phyloP scores from a whole-genome alignment of 805 yeast genomes.

The Candida chauliodis region DNA sequence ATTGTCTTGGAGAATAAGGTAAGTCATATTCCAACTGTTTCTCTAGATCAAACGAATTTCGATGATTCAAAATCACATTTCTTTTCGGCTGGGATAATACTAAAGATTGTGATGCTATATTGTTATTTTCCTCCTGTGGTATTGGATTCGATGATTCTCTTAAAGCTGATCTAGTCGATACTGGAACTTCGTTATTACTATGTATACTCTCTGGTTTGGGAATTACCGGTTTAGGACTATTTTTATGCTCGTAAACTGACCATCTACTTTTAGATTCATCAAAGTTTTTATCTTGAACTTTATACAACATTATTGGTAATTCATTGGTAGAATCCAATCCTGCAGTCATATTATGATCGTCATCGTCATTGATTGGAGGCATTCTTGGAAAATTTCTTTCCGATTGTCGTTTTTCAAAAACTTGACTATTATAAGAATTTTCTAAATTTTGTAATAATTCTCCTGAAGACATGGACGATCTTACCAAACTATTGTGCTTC shows the following conservation, averaged over 20 bases:
- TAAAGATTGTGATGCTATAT: not conserved
- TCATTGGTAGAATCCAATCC: slow-evolving; percentile 24
- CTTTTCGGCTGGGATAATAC: slow-evolving; percentile 7
- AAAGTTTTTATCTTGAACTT: slow-evolving; percentile 25
- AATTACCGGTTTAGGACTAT: slow-evolving; percentile 4
- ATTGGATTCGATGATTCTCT: not conserved
- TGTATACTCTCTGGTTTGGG: slow-evolving; percentile 1
- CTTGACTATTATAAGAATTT: slow-evolving; percentile 6
- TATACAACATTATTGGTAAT: slow-evolving; percentile 27
- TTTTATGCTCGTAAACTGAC: slow-evolving; percentile 21
- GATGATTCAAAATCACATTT: slow-evolving; percentile 2
- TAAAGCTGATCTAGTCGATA: slow-evolving; percentile 1
- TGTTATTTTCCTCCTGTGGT: not conserved
- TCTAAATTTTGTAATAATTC: slow-evolving; percentile 25
- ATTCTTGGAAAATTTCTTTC: not conserved
- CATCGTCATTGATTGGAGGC: not conserved
- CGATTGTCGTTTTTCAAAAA: not conserved
- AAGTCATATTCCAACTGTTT: not conserved
- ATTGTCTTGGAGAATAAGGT: not conserved
- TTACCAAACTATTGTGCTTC: slow-evolving; percentile 9
- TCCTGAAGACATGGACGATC: slow-evolving; percentile 26
- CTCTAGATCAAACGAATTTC: slow-evolving; percentile 1
- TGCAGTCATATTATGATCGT: slow-evolving; percentile 20
- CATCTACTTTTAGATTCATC: slow-evolving; percentile 22
- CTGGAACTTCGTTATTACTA: not conserved